Percentiles rank a stretch among this genome's conserved stretches.
Conservation (phyloP, 2,329 filamentous ascomycete species). For the Colletotrichum sp. region DNA sequence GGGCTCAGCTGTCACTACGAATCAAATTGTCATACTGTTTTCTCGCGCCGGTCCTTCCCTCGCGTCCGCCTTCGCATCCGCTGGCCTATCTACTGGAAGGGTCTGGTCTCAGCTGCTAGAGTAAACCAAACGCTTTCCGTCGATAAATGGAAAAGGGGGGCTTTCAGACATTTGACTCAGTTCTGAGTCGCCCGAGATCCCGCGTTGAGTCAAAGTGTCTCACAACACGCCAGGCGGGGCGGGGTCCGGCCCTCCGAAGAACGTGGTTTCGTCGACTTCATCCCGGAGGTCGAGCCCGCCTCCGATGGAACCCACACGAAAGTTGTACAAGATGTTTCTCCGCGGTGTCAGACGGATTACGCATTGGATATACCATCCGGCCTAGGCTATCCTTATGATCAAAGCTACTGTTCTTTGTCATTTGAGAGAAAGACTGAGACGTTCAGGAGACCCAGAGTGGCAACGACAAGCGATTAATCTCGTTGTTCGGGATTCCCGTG, state of each 20-base stretch:
- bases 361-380: neutral
- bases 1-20: neutral
- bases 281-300: neutral
- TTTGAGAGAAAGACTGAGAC: neutral
- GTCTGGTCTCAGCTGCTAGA: neutral
- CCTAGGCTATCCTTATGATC: neutral
- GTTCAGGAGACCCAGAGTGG: neutral
- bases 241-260: neutral
- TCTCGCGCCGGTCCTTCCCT: neutral
- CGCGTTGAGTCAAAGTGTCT: neutral
- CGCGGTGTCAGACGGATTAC: neutral
- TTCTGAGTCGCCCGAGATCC: neutral
- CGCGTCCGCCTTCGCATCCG: neutral
- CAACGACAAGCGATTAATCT: neutral
- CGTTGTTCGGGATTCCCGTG: neutral
- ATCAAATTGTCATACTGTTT: neutral
- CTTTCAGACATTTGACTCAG: neutral
- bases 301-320: neutral
- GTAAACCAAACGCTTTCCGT: neutral
- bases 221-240: neutral
- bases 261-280: neutral
- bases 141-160: neutral
- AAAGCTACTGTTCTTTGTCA: neutral
- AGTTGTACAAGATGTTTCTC: neutral
- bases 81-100: neutral